phyloP scores from a whole-genome alignment of 2,329 filamentous ascomycete species.

The Phialemoniopsis sp. region DNA sequence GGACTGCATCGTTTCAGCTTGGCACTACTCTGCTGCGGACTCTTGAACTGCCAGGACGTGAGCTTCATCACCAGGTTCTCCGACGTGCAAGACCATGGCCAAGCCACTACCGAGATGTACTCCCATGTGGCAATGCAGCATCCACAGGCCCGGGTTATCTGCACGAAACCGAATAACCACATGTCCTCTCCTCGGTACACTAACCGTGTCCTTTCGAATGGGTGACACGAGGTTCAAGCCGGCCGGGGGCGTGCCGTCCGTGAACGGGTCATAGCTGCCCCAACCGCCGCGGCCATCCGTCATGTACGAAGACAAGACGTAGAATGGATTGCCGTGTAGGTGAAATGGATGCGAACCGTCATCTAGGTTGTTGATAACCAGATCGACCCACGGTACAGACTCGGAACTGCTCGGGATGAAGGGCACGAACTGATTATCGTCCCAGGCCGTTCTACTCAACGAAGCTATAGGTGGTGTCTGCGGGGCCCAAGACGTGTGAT shows the following conservation, averaged over 20 bases:
- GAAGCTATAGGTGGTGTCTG: slow-evolving; percentile 6
- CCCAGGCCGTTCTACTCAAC: slow-evolving; percentile 5
- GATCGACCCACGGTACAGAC: neutral
- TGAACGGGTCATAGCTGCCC: slow-evolving; percentile 12
- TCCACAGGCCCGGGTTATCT: slow-evolving; percentile 10
- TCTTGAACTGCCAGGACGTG: neutral
- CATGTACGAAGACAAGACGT: slow-evolving; percentile 7
- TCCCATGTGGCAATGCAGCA: slow-evolving; percentile 11
- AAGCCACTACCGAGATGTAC: slow-evolving; percentile 8
- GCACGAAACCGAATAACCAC: slow-evolving; percentile 7
- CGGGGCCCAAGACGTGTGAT: slow-evolving; percentile 11
- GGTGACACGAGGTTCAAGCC: slow-evolving; percentile 6
- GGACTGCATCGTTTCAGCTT: too few species aligned
- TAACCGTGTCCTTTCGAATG: slow-evolving; percentile 14
- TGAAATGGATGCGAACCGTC: slow-evolving; percentile 17
- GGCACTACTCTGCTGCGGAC: neutral
- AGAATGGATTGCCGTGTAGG: slow-evolving; percentile 16
- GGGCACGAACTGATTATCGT: slow-evolving; percentile 7
- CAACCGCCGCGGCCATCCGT: slow-evolving; percentile 3
- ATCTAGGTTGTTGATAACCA: slow-evolving; percentile 13
- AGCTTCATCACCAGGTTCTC: neutral
- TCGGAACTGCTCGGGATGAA: slow-evolving; percentile 1
- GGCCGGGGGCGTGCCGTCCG: neutral
- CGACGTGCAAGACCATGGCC: slow-evolving; percentile 7
- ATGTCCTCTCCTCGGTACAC: slow-evolving; percentile 7